Evolutionary conservation across 1,284 basidiomycete species (phyloP).

Genomic region (Taiwanofungus camphoratus): DNA sequence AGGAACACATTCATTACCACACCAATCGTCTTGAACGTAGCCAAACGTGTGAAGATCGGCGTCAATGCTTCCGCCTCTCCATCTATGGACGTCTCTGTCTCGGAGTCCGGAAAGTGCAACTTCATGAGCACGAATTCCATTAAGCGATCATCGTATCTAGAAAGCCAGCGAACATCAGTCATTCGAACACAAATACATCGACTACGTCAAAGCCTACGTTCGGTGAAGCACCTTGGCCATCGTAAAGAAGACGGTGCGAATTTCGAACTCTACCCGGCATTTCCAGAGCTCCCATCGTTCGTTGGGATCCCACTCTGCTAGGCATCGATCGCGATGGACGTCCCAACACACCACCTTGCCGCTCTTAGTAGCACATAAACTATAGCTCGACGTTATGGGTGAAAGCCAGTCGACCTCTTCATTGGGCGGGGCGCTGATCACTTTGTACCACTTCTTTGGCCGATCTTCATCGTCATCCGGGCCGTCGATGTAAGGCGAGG

Average conservation of each 20-base stretch:
- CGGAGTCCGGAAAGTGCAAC: slow-evolving; percentile 26
- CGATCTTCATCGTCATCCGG: slow-evolving; percentile 4
- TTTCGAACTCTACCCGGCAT: slow-evolving; percentile 68
- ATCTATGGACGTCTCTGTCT: slow-evolving; percentile 1
- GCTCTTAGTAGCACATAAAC: slow-evolving; percentile 64
- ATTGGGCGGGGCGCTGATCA: slow-evolving; percentile 53
- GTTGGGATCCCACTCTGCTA: slow-evolving; percentile 62
- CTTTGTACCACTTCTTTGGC: slow-evolving; percentile 46
- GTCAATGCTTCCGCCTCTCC: background rate
- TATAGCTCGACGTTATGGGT: slow-evolving; percentile 68
- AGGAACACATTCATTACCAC: slow-evolving; percentile 73
- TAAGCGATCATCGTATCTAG: slow-evolving; percentile 26
- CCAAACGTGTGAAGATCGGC: slow-evolving; percentile 44
- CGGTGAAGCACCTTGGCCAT: slow-evolving; percentile 59
- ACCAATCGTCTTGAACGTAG: slow-evolving; percentile 56
- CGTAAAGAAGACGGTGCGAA: slow-evolving; percentile 63
- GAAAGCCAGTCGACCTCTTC: slow-evolving; percentile 73
- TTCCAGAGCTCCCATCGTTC: slow-evolving; percentile 72
- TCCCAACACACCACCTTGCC: slow-evolving; percentile 77
- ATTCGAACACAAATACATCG: background rate
- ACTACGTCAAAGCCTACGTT: slow-evolving; percentile 35
- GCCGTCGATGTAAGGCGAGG: slow-evolving; percentile 16
- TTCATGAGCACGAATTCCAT: slow-evolving; percentile 34
- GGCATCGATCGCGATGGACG: slow-evolving; percentile 47
- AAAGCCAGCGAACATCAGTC: background rate